Evolutionary conservation across 75 land plant species (phyloP).

Genomic region (Selaginella moellendorffii): DNA sequence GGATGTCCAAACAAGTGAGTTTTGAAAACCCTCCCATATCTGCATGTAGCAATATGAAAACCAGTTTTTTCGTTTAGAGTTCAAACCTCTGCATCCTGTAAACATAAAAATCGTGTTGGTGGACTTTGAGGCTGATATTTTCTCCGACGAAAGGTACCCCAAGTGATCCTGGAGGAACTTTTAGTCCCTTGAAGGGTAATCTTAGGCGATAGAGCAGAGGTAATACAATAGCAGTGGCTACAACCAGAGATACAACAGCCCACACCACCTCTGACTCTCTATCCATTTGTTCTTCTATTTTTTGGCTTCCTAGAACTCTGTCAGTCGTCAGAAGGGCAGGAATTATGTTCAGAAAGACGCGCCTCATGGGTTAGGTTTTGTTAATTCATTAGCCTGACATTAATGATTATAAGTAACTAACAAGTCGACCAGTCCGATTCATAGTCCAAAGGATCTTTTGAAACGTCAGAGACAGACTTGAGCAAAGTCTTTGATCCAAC

Average conservation of each 20-base stretch:
- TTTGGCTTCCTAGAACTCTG: no score
- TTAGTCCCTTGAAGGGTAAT: background rate
- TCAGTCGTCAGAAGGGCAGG: no score
- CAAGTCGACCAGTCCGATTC: conserved; percentile 11
- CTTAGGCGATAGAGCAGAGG: background rate
- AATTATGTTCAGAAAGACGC: no score
- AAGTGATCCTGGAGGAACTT: background rate
- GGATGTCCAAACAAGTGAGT: conserved; percentile 58
- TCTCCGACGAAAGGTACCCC: background rate
- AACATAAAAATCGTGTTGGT: background rate
- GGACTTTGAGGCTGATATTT: background rate
- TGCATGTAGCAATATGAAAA: conserved; percentile 11
- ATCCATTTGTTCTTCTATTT: background rate
- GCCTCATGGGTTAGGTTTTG: no score
- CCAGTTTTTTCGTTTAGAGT: background rate
- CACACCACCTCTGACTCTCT: background rate
- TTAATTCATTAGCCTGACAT: no score
- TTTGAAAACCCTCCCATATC: conserved; percentile 70
- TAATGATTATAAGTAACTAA: no score
- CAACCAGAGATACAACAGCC: background rate
- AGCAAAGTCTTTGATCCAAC: background rate
- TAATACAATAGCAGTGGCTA: background rate
- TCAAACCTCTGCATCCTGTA: background rate
- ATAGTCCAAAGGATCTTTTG: background rate
- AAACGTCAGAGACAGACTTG: background rate